Evolutionary conservation across 2,329 filamentous ascomycete species (phyloP).

Genomic region (Hypoxylon sp.): DNA sequence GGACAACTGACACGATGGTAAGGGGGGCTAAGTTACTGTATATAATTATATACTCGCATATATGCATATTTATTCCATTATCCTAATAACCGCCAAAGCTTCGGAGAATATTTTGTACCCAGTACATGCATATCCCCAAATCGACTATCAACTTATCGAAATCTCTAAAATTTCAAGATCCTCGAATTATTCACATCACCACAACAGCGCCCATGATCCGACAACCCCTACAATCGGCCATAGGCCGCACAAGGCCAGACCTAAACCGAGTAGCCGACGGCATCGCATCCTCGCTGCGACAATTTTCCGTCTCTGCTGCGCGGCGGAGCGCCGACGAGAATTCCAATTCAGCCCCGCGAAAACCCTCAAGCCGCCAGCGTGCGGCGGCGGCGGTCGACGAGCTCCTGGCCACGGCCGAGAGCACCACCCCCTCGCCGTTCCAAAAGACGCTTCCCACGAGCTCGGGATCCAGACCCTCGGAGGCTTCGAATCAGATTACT

Average conservation of each 20-base stretch:
- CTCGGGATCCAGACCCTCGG: constrained; percentile 1
- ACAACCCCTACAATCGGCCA: constrained; percentile 42
- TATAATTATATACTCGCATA: constrained; percentile 3
- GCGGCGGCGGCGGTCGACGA: constrained; percentile 40
- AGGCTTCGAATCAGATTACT: background rate
- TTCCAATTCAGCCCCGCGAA: background rate
- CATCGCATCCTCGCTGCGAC: constrained; percentile 44
- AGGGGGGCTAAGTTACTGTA: no score
- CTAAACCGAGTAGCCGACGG: constrained; percentile 43
- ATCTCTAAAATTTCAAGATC: constrained; percentile 27
- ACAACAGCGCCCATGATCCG: constrained; percentile 43
- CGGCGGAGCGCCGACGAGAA: constrained; percentile 27
- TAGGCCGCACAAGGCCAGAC: constrained; percentile 42
- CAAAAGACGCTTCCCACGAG: background rate
- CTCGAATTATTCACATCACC: constrained; percentile 21
- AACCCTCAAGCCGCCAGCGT: constrained; percentile 31
- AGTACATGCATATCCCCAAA: no score
- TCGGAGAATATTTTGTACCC: constrained; percentile 36
- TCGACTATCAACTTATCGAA: constrained; percentile 10
- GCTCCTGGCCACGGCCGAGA: constrained; percentile 35
- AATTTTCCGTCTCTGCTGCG: constrained; percentile 46
- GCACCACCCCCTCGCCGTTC: background rate
- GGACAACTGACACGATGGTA: no score
- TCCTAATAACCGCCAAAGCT: constrained; percentile 17
- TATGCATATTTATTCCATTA: constrained; percentile 19